Evolutionary conservation across 2,329 filamentous ascomycete genomes (phyloP).

Genomic region (Thelonectria discophora): DNA sequence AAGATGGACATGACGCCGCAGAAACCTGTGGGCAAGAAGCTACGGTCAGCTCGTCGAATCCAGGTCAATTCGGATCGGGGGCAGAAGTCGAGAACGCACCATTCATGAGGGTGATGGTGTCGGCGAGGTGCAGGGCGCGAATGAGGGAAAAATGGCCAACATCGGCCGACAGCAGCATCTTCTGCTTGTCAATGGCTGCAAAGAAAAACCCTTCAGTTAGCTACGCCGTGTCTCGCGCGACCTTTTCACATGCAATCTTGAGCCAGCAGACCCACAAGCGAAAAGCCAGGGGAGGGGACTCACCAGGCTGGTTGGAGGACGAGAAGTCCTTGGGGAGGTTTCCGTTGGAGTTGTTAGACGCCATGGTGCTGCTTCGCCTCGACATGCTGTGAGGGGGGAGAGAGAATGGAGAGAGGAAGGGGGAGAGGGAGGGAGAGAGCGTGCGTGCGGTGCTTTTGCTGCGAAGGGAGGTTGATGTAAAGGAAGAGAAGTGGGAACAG

Average conservation of each 20-base stretch:
- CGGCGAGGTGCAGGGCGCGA: constrained; percentile 77
- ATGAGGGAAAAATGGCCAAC: constrained; percentile 78
- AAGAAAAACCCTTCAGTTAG: constrained; percentile 3
- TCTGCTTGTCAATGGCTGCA: constrained; percentile 80
- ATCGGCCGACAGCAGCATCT: constrained; percentile 73
- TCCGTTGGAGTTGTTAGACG: constrained; percentile 41
- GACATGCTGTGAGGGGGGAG: constrained; percentile 61
- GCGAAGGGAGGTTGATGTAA: too few species aligned
- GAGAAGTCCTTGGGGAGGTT: constrained; percentile 42
- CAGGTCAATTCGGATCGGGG: neutral
- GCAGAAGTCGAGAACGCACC: constrained; percentile 55
- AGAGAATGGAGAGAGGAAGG: neutral
- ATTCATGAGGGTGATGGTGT: constrained; percentile 86
- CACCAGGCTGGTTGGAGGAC: constrained; percentile 47
- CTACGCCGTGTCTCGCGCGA: neutral
- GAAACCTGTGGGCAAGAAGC: constrained; percentile 60
- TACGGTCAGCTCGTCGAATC: constrained; percentile 15
- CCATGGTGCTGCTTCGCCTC: constrained; percentile 62
- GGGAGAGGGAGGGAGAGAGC: neutral
- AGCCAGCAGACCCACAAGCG: constrained; percentile 2
- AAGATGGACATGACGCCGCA: constrained; percentile 96
- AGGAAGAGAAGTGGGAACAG: neutral
- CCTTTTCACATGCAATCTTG: constrained; percentile 4
- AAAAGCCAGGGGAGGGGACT: constrained; percentile 24
- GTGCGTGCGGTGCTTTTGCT: too few species aligned